Base-by-base conservation (phyloP, 2,329 filamentous ascomycete species). In the Nigrospora osmanthi region DNA sequence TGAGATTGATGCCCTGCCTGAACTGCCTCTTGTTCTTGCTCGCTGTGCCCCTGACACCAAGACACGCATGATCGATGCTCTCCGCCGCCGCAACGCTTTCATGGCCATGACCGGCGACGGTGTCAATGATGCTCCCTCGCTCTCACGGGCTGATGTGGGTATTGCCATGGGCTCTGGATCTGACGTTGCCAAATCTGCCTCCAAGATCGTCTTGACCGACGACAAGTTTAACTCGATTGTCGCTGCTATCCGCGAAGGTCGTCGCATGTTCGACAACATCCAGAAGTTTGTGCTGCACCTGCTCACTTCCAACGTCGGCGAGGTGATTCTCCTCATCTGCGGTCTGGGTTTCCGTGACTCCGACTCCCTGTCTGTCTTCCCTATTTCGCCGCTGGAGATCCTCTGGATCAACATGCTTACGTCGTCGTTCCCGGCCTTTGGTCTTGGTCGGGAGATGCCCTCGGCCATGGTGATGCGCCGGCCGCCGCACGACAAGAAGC, bases 351-450 rank as follows among this genome's bases (percentile, higher is more conserved):
- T 95, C 69, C 85, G 89, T 56, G 89, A 95, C 58, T 53, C 65
- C 3, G 69, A 72, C 11, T 75, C 78, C 10, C 75, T 87, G 49
- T 93, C 88, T 0, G 88, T 95, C 11, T 95, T 94, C 63, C 89
- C 89, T 5, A 78, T 95, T 38, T 81, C 87, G 0, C 88, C 89
- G 0, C 80, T 95, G 11, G 83, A 95, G 56, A 91, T 95, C 50
- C 77, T 95, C 47, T 95, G 88, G 89, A 88, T 95, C 62, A 95
- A 95, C 65, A 91, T 95, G 85, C 78, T 93, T 45, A 95, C 89
- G 0, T 91, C 87, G 35, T 87, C 84, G 1, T 81, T 93, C 62
- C 89, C 89, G 1, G 89, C 90, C 47, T 93, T 95, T 69, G 89
- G 89, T 37, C 78, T 95, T 1, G 88, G 89, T 16, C 84, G 89